Conservation (phyloP, 164 flowering plant species). For the Protea cynaroides region DNA sequence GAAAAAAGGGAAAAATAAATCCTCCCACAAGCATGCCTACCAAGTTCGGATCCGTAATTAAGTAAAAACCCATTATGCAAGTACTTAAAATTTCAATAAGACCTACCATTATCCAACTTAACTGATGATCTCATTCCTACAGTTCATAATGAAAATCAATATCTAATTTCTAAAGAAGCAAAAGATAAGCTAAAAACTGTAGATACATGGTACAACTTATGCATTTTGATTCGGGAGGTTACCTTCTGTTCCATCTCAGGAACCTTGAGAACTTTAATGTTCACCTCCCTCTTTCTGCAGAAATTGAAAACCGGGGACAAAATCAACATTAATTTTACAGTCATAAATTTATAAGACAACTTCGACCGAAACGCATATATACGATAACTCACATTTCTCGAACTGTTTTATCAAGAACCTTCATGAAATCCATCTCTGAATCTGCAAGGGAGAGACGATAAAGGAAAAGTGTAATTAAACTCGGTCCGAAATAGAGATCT, state of each 20-base stretch:
- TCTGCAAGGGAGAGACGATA: slow-evolving; percentile 17
- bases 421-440: slow-evolving; percentile 93
- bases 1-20: too few relatives aligned
- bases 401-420: slow-evolving; percentile 92
- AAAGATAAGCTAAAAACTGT: neutral
- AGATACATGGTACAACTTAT: too few relatives aligned
- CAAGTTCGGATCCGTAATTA: neutral
- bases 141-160: too few relatives aligned
- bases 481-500: neutral
- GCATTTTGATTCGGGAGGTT: slow-evolving; percentile 1
- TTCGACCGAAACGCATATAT: neutral
- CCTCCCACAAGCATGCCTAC: neutral
- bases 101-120: neutral
- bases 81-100: neutral
- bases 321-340: neutral
- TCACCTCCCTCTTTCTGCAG: slow-evolving; percentile 93
- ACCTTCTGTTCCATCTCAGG: slow-evolving; percentile 85
- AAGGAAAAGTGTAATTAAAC: neutral
- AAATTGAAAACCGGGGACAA: neutral
- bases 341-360: neutral
- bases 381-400: slow-evolving; percentile 73
- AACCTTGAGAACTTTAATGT: slow-evolving; percentile 35
- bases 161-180: neutral
- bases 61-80: neutral
- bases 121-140: too few relatives aligned